Base-by-base conservation (phyloP, 2,329 filamentous ascomycete genomes). In the Cadophora gregata region DNA sequence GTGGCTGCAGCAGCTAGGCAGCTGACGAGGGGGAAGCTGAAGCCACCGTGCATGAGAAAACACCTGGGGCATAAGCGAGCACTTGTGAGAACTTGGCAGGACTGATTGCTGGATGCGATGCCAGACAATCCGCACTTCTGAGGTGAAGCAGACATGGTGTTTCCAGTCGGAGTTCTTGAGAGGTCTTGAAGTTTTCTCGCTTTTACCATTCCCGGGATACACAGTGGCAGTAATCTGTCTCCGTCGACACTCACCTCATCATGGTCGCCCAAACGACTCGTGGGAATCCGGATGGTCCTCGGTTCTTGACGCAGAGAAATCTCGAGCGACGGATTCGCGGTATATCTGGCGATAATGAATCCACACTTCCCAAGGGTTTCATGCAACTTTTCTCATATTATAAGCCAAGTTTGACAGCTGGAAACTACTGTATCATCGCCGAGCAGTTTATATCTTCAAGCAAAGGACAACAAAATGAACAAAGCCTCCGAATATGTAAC, bases 311-410 rank as follows among this genome's bases (percentile, higher is more conserved):
- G 19, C 42, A 47, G 19, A 47, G 42, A 47, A 47, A 47, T 10
- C n/a, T 47, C 19, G 42, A 47, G 21, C n/a, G 42, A 12, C 42
- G 42, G 19, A 47, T 47, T 21, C 42, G 42, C 7, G 42, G 42
- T 21, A 47, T 47, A 47, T 47, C 42, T 47, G 42, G 42, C 2
- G 42, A 47, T 9, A 47, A 47, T 9, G 42, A 21, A 6, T 47
- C 42, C 29, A 55, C 50, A 29, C 50, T 55, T 19, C 25, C 25
- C 1, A 55, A 55, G 16, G 50, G 29, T 33, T 33, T 29, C 25
- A 58, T 58, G 55, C 55, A 36, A 31, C 31, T 58, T 7, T 58
- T 31, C 19, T 58, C 55, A n/a, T 58, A 58, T 27, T 58, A 58
- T 12, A 58, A 58, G 16, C 55, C 55, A 19, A 27, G 55, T 33